phyloP scores from a whole-genome alignment of 192 early-diverging fungal genomes.

The Coemansia brasiliensis region DNA sequence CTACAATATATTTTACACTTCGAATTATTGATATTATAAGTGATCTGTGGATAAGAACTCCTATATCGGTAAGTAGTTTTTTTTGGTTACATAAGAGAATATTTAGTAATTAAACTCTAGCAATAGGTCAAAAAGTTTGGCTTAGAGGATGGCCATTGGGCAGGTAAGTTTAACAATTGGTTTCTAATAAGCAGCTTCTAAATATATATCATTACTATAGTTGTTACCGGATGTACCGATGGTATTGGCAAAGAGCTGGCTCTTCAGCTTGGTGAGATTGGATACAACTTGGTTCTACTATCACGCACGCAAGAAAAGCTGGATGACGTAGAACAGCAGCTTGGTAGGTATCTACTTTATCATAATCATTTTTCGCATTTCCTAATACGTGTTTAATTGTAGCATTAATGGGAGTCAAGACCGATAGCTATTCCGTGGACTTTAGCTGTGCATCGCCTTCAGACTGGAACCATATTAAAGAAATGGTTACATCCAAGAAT shows the following conservation, averaged over 20 bases:
- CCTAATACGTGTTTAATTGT: background rate
- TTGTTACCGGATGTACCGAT: conserved; percentile 95
- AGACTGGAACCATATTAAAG: conserved; percentile 27
- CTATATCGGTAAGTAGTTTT: conserved; percentile 40
- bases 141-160: conserved; percentile 48
- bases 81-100: too few relatives aligned
- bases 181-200: background rate
- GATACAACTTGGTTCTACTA: conserved; percentile 80
- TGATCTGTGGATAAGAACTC: conserved; percentile 43
- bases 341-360: conserved; percentile 52
- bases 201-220: conserved; percentile 17
- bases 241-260: conserved; percentile 96
- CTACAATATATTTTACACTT: conserved; percentile 30
- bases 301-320: conserved; percentile 82
- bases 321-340: conserved; percentile 63
- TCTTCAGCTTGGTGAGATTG: conserved; percentile 77
- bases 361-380: background rate
- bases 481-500: conserved; percentile 32
- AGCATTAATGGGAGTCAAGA: conserved; percentile 33
- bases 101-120: background rate
- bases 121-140: conserved; percentile 51
- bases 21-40: conserved; percentile 34
- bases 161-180: conserved; percentile 32
- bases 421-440: conserved; percentile 39
- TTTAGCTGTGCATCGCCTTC: conserved; percentile 29